Evolutionary conservation across 208 protist genomes (phyloP).

Genomic region (Trypanosoma lewisi): DNA sequence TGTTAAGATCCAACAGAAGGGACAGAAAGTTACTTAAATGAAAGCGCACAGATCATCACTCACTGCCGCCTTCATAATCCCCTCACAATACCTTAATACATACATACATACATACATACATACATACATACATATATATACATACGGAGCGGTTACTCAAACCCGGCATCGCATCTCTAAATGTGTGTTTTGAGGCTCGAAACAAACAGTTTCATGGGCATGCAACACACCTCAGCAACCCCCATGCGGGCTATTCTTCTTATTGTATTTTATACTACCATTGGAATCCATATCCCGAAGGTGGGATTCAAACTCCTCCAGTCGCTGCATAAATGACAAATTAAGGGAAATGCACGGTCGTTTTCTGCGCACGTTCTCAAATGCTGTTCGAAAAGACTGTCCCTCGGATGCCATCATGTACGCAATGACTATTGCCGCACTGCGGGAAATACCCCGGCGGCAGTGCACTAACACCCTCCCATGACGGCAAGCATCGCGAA

Average conservation of each 20-base stretch:
- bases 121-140: slow-evolving; percentile 12
- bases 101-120: slow-evolving; percentile 11
- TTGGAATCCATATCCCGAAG: background rate
- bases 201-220: background rate
- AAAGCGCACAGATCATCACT: no score
- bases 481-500: slow-evolving; percentile 39
- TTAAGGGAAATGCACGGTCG: slow-evolving; percentile 77
- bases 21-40: no score
- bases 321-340: slow-evolving; percentile 69
- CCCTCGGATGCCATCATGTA: slow-evolving; percentile 65
- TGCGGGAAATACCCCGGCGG: slow-evolving; percentile 39
- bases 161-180: slow-evolving; percentile 6
- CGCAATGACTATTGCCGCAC: slow-evolving; percentile 34
- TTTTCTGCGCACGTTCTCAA: slow-evolving; percentile 41
- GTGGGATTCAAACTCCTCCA: slow-evolving; percentile 35
- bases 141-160: background rate
- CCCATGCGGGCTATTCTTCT: background rate
- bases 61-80: background rate
- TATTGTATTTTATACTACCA: background rate
- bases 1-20: no score
- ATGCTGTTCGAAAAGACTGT: slow-evolving; percentile 48
- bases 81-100: background rate
- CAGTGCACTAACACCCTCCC: slow-evolving; percentile 41
- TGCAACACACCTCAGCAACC: background rate
- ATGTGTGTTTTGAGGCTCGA: background rate